These are phyloP conservation scores for Leccinum colubrinum DNA, from an alignment of 1,284 basidiomycete genomes.

Conservation along the genomic window DNA sequence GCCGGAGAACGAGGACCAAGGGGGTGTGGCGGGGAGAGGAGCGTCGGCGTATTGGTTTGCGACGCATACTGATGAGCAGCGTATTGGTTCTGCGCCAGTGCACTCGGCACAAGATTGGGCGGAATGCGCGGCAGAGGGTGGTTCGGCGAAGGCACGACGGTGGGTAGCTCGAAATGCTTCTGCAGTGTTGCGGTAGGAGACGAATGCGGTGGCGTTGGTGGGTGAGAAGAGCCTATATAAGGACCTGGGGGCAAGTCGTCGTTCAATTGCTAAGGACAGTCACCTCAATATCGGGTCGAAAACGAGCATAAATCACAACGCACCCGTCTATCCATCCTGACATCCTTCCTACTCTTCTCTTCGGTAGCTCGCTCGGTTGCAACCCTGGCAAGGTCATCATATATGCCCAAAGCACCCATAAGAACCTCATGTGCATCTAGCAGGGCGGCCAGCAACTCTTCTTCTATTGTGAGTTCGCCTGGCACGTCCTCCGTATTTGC, in stretches of 20 bases:
- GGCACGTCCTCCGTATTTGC: constrained; percentile 34
- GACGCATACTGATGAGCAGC: constrained; percentile 24
- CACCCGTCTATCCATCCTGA: constrained; percentile 55
- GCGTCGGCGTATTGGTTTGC: constrained; percentile 26
- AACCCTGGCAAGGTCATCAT: constrained; percentile 67
- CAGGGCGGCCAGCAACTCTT: constrained; percentile 61
- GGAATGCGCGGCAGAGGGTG: constrained; percentile 42
- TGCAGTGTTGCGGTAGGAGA: constrained; percentile 38
- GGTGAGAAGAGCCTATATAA: constrained; percentile 31
- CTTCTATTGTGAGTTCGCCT: constrained; percentile 52
- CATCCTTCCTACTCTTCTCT: constrained; percentile 59
- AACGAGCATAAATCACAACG: constrained; percentile 22
- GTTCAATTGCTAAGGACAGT: constrained; percentile 25
- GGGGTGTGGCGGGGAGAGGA: constrained; percentile 61
- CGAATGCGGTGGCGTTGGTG: constrained; percentile 37
- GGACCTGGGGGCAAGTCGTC: constrained; percentile 23
- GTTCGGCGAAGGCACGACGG: constrained; percentile 32
- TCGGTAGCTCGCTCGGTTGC: constrained; percentile 61
- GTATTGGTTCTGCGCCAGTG: constrained; percentile 17
- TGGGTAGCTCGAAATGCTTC: constrained; percentile 33
- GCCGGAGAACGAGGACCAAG: constrained; percentile 68
- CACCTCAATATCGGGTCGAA: not conserved
- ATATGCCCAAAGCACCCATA: constrained; percentile 44
- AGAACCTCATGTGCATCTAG: constrained; percentile 64
- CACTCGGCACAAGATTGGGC: constrained; percentile 22